Conservation (phyloP, 164 flowering plant genomes). For the Sedum album region DNA sequence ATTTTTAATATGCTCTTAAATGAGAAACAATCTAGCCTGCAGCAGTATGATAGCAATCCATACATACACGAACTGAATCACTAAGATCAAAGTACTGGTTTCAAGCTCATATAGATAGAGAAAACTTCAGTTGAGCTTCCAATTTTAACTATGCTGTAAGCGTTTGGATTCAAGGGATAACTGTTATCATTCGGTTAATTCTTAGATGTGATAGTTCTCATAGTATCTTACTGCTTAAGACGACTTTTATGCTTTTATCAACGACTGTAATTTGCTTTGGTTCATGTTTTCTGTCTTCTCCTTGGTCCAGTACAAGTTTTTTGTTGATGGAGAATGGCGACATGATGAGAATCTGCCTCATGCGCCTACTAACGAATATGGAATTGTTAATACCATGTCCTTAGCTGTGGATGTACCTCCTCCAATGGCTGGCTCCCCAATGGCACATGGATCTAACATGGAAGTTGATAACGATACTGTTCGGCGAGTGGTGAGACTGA, state of each 20-base stretch:
- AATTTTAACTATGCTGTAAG: background rate
- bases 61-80: background rate
- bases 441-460: constrained; percentile 55
- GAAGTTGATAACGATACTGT: constrained; percentile 73
- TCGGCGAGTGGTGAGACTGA: constrained; percentile 45
- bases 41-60: background rate
- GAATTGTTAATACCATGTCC: constrained; percentile 63
- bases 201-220: background rate
- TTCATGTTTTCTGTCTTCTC: constrained; percentile 4
- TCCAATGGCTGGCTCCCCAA: constrained; percentile 22
- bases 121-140: background rate
- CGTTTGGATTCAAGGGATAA: background rate
- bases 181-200: background rate
- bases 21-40: background rate
- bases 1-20: background rate
- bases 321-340: constrained; percentile 91
- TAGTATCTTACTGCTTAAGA: background rate
- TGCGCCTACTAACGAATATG: constrained; percentile 48
- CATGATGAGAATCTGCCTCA: constrained; percentile 66
- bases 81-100: background rate
- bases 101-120: background rate
- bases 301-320: constrained; percentile 70
- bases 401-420: constrained; percentile 35
- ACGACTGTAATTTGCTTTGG: background rate
- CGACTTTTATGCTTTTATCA: background rate